Conservation (phyloP, 805 yeast species). For the Monosporozyma siamensis region DNA sequence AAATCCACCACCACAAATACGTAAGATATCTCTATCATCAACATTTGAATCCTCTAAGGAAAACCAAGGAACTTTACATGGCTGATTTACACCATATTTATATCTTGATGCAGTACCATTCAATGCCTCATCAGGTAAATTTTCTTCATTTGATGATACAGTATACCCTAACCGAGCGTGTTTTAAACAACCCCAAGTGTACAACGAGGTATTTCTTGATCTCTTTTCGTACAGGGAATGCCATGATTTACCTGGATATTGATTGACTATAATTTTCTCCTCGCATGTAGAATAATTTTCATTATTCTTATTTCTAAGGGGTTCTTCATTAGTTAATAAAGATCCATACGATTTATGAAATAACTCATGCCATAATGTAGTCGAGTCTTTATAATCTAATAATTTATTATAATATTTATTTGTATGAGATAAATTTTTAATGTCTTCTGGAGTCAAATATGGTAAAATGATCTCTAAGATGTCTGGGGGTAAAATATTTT, state of each 20-base stretch:
- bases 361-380: slow-evolving; percentile 27
- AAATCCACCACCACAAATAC: slow-evolving; percentile 54
- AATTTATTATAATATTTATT: slow-evolving; percentile 25
- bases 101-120: slow-evolving; percentile 19
- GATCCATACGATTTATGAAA: slow-evolving; percentile 24
- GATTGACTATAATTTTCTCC: slow-evolving; percentile 17
- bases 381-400: slow-evolving; percentile 18
- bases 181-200: slow-evolving; percentile 29
- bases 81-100: slow-evolving; percentile 25
- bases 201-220: slow-evolving; percentile 15
- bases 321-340: slow-evolving; percentile 23
- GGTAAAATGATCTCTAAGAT: slow-evolving; percentile 25
- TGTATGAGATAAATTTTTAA: slow-evolving; percentile 25
- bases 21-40: slow-evolving; percentile 15
- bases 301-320: slow-evolving; percentile 15
- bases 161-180: slow-evolving; percentile 29
- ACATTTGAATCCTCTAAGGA: slow-evolving; percentile 6
- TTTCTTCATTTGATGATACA: slow-evolving; percentile 14
- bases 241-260: slow-evolving; percentile 19
- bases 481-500: slow-evolving; percentile 22
- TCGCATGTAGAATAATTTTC: slow-evolving; percentile 20
- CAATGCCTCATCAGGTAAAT: slow-evolving; percentile 11
- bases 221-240: slow-evolving; percentile 19
- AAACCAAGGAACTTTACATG: slow-evolving; percentile 26
- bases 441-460: slow-evolving; percentile 21